Evolutionary conservation across 805 yeast genomes (phyloP), one percentile per base, ranked within the genome.

Genomic region (Candida railenensis): DNA sequence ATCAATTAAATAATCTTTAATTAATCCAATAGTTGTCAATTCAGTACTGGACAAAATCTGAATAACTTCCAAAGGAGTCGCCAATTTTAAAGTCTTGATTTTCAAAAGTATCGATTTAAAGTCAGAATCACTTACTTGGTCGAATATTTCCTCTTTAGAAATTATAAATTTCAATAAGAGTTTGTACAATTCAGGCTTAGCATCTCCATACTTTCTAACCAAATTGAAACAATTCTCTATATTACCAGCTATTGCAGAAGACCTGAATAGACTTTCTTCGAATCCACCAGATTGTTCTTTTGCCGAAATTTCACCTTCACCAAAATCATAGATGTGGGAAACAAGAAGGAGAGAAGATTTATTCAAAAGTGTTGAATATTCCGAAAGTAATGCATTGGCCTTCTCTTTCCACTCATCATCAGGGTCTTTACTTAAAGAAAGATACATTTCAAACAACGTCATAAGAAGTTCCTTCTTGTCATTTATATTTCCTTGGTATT

Each of bases 391-490:
- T 0, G 55, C 52, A 22, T 66, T 63, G 0, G 97, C 96, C 51
- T 87, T 89, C 0, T 53, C 48, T 39, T 74, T 74, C 97, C 97
- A 91, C 1, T 62, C 62, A 18, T 69, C 69, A 2, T 65, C 61
- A 11, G 59, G 61, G 16, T 65, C 67, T 16, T 53, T 50, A 0
- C 87, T 80, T 49, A 87, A 63, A 0, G 83, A 73, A 34, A 91
- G 66, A 55, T 92, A 94, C 72, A 89, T 73, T 57, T 92, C 97
- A 57, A 83, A 87, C 34, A 92, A 70, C 0, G 97, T 89, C 2
- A 87, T 80, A 46, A 87, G 70, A 38, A 92, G 74, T 40, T 85
- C 95, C 43, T 77, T 78, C 53, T 83, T 81, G 56, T 92, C 97
- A 50, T 78, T 80, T 3, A 64, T 64, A 43, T 78, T 74, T 0